These are phyloP conservation scores for Auriculariales sp. DNA, from an alignment of 768 basidiomycete genomes.

Conservation along the genomic window DNA sequence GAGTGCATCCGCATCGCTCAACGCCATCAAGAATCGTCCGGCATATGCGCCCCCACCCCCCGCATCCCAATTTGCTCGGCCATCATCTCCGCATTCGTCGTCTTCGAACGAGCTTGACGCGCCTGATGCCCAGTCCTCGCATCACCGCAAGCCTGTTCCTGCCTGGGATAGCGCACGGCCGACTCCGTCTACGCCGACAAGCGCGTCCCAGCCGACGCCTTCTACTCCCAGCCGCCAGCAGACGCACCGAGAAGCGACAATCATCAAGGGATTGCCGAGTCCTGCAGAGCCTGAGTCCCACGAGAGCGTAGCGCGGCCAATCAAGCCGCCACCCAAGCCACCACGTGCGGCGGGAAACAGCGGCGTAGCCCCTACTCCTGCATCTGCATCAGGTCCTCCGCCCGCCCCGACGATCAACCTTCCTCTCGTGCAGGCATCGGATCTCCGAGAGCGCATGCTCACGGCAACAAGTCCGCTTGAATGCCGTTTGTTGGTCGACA, in stretches of 20 bases:
- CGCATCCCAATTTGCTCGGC: constrained; percentile 15
- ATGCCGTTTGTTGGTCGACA: constrained; percentile 72
- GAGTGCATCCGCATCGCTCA: background rate
- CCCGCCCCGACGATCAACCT: too few species aligned
- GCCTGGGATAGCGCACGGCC: constrained; percentile 17
- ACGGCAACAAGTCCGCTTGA: constrained; percentile 65
- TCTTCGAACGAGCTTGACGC: constrained; percentile 14
- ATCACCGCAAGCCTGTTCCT: constrained; percentile 13
- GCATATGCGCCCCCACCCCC: background rate
- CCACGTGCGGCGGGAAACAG: too few species aligned
- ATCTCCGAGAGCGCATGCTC: constrained; percentile 53
- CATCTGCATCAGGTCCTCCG: too few species aligned
- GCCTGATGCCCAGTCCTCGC: background rate
- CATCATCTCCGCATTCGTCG: constrained; percentile 13
- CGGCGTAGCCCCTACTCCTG: too few species aligned
- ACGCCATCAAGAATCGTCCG: background rate
- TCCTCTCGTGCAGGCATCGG: constrained; percentile 19
- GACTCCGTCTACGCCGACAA: constrained; percentile 7
- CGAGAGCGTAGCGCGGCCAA: background rate
- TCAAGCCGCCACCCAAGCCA: background rate
- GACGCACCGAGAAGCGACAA: constrained; percentile 5
- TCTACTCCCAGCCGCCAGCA: background rate
- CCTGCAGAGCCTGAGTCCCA: background rate
- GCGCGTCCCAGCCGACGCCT: constrained; percentile 2
- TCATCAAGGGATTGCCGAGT: constrained; percentile 1